Percentiles rank a stretch among this genome's conserved stretches.
These are phyloP conservation scores for Tillandsia fasciculata DNA, from an alignment of 176 grass and related monocot species.

Conservation along the genomic window DNA sequence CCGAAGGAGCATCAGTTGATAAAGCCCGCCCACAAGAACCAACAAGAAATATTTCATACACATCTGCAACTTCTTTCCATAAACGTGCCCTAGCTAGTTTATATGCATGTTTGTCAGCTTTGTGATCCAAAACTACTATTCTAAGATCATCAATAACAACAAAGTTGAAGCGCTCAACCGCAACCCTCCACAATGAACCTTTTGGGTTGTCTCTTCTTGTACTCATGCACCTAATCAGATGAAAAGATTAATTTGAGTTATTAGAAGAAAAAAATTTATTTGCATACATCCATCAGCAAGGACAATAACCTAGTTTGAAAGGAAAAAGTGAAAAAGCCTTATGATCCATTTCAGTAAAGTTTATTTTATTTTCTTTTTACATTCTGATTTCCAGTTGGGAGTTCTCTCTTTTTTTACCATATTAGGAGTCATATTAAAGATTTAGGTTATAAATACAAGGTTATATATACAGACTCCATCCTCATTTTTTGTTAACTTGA, in stretches of 20 bases:
- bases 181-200: conserved; percentile 87
- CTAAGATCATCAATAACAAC: conserved; percentile 61
- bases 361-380: no score
- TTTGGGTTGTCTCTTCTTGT: conserved; percentile 97
- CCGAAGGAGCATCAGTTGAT: conserved; percentile 67
- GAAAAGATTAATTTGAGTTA: conserved; percentile 11
- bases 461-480: no score
- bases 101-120: conserved; percentile 48
- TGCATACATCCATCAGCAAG: not conserved
- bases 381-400: no score
- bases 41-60: conserved; percentile 97
- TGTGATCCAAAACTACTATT: conserved; percentile 32
- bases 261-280: conserved; percentile 5
- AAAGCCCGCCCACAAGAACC: conserved; percentile 90
- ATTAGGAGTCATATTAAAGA: no score
- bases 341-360: no score
- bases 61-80: conserved; percentile 94
- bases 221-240: conserved; percentile 68
- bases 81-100: conserved; percentile 62
- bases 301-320: conserved; percentile 1
- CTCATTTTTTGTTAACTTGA: no score
- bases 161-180: conserved; percentile 79
- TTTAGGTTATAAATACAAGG: no score
- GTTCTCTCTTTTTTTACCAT: no score
- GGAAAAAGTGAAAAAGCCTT: not conserved